These are phyloP conservation scores for Candida dubliniensis DNA, from an alignment of 1,139 yeast species.

Conservation along the genomic window DNA sequence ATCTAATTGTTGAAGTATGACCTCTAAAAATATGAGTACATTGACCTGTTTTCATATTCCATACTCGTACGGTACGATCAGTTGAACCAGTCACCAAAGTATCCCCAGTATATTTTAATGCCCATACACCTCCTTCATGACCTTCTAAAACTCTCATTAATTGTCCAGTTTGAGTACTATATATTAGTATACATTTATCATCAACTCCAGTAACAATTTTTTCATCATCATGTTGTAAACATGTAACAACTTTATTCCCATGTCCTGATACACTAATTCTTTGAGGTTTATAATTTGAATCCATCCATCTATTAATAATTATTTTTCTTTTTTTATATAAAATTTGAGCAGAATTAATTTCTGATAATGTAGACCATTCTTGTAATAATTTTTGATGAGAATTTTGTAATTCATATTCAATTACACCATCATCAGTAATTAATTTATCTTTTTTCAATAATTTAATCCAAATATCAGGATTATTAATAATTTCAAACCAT, in stretches of 20 bases:
- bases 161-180: conserved; percentile 73
- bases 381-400: conserved; percentile 27
- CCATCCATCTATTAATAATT: conserved; percentile 81
- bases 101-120: conserved; percentile 83
- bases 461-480: conserved; percentile 60
- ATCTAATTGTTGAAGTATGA: conserved; percentile 90
- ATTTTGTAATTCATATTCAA: conserved; percentile 34
- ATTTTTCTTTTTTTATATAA: conserved; percentile 65
- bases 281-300: conserved; percentile 67
- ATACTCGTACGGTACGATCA: conserved; percentile 82
- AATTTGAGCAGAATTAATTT: conserved; percentile 45
- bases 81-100: conserved; percentile 88
- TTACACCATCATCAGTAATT: conserved; percentile 38
- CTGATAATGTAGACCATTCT: conserved; percentile 32
- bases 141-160: conserved; percentile 72
- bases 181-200: conserved; percentile 77
- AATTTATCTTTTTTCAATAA: conserved; percentile 56
- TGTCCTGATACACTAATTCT: conserved; percentile 68
- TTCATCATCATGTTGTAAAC: conserved; percentile 90
- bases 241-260: conserved; percentile 84
- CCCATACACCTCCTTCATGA: conserved; percentile 99
- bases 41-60: conserved; percentile 76
- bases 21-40: conserved; percentile 89
- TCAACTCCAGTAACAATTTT: conserved; percentile 93
- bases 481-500: conserved; percentile 68